Evolutionary conservation across 352 stramenopile genomes (phyloP).

Genomic region (Phytopythium ostracodes): DNA sequence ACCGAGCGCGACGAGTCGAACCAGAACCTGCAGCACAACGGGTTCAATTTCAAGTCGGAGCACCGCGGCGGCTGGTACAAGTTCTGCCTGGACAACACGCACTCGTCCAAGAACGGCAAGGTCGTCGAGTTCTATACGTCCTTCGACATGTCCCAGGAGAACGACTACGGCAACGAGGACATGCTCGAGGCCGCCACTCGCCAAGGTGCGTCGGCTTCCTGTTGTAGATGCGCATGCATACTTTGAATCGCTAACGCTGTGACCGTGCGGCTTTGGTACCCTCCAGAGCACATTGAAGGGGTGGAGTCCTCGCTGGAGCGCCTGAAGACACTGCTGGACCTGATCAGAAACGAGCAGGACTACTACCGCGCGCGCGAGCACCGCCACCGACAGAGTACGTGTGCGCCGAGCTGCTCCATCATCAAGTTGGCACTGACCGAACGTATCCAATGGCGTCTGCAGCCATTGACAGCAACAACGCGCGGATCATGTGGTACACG

Average conservation of each 20-base stretch:
- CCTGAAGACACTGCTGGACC: slow-evolving; percentile 55
- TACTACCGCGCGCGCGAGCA: slow-evolving; percentile 70
- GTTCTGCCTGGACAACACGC: slow-evolving; percentile 79
- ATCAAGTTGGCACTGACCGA: no score
- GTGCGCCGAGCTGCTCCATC: no score
- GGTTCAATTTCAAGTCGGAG: slow-evolving; percentile 86
- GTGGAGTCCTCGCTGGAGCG: slow-evolving; percentile 58
- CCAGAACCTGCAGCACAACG: slow-evolving; percentile 81
- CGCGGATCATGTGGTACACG: slow-evolving; percentile 77
- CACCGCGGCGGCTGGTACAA: slow-evolving; percentile 83
- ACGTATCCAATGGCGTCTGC: not conserved
- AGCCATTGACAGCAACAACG: slow-evolving; percentile 79
- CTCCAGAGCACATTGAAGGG: slow-evolving; percentile 62
- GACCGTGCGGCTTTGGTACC: not conserved
- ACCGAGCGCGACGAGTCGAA: slow-evolving; percentile 53
- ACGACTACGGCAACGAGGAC: slow-evolving; percentile 73
- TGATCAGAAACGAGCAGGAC: slow-evolving; percentile 76
- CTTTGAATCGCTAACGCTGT: not conserved
- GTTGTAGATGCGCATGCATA: not conserved
- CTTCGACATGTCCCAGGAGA: slow-evolving; percentile 72
- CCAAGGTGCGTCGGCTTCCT: slow-evolving; percentile 36
- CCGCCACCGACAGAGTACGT: slow-evolving; percentile 71
- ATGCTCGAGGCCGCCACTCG: slow-evolving; percentile 59
- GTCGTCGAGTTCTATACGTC: slow-evolving; percentile 80
- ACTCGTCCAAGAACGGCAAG: slow-evolving; percentile 61